Percentiles rank a stretch among this genome's conserved stretches.
These are phyloP conservation scores for Grammothele lineata DNA, from an alignment of 768 basidiomycete species.

Conservation along the genomic window DNA sequence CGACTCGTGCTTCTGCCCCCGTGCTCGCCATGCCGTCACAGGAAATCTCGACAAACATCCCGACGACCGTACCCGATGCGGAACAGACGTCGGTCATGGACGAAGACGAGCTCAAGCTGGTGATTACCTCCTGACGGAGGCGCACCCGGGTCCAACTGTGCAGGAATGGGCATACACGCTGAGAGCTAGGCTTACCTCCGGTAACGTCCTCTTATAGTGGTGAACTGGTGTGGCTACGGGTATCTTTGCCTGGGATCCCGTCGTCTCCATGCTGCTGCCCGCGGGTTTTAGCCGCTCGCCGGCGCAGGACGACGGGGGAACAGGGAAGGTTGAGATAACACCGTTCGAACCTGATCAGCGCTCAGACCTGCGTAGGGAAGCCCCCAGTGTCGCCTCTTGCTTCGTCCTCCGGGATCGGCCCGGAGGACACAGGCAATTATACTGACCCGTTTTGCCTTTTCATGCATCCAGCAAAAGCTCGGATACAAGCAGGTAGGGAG, in stretches of 20 bases:
- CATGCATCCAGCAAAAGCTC: constrained; percentile 50
- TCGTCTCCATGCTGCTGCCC: constrained; percentile 18
- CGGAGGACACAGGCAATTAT: constrained; percentile 34
- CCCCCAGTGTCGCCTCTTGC: constrained; percentile 59
- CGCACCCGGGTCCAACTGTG: constrained; percentile 24
- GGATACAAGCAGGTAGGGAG: constrained; percentile 80
- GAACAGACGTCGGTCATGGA: constrained; percentile 25
- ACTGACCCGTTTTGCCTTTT: constrained; percentile 45
- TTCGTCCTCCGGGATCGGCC: constrained; percentile 34
- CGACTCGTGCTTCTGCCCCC: neutral
- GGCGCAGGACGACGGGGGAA: constrained; percentile 25
- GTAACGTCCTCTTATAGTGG: constrained; percentile 72
- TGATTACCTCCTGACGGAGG: constrained; percentile 33
- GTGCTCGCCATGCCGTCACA: constrained; percentile 14
- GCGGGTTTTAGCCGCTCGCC: constrained; percentile 15
- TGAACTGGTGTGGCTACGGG: constrained; percentile 86
- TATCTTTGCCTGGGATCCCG: constrained; percentile 52
- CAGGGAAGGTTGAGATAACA: constrained; percentile 88
- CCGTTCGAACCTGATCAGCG: constrained; percentile 98
- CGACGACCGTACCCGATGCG: constrained; percentile 8
- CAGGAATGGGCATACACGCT: constrained; percentile 25
- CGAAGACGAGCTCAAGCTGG: constrained; percentile 51
- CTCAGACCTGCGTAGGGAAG: constrained; percentile 99
- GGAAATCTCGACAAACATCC: constrained; percentile 12
- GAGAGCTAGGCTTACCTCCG: constrained; percentile 38